These are phyloP conservation scores for Tremella mesenterica DNA, from an alignment of 768 basidiomycete genomes.

Conservation along the genomic window DNA sequence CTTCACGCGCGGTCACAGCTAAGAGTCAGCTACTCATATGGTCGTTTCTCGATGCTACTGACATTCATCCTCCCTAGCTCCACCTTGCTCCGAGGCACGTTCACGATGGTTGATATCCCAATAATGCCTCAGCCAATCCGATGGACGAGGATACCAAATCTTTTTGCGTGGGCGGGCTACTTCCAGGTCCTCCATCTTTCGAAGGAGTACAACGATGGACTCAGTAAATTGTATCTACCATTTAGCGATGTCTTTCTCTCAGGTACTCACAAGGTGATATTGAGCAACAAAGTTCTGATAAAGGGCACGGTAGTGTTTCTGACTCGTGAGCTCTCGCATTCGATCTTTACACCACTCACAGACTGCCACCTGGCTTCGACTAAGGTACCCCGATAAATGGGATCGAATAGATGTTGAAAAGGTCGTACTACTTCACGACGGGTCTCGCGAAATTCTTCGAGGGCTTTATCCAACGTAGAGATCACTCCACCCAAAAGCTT, in stretches of 20 bases:
- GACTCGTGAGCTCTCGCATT: background rate
- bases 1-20: slow-evolving; percentile 17
- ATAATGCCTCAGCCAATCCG: slow-evolving; percentile 13
- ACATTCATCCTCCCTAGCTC: slow-evolving; percentile 23
- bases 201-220: slow-evolving; percentile 22
- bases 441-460: slow-evolving; percentile 14
- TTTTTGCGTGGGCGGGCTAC: slow-evolving; percentile 4
- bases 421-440: slow-evolving; percentile 29
- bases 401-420: slow-evolving; percentile 38
- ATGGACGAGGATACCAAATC: slow-evolving; percentile 30
- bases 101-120: slow-evolving; percentile 15
- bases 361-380: background rate
- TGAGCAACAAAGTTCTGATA: slow-evolving; percentile 39
- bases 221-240: slow-evolving; percentile 34
- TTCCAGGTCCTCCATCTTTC: slow-evolving; percentile 29
- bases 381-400: slow-evolving; percentile 17
- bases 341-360: background rate
- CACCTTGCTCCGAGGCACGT: slow-evolving; percentile 21
- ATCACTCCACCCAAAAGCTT: slow-evolving; percentile 17
- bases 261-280: slow-evolving; percentile 30
- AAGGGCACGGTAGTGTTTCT: slow-evolving; percentile 31
- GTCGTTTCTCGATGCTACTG: too few relatives aligned
- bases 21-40: slow-evolving; percentile 2
- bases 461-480: slow-evolving; percentile 20
- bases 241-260: background rate